Base-by-base conservation (phyloP, 1,139 yeast species). In the Pichia cactophila region DNA sequence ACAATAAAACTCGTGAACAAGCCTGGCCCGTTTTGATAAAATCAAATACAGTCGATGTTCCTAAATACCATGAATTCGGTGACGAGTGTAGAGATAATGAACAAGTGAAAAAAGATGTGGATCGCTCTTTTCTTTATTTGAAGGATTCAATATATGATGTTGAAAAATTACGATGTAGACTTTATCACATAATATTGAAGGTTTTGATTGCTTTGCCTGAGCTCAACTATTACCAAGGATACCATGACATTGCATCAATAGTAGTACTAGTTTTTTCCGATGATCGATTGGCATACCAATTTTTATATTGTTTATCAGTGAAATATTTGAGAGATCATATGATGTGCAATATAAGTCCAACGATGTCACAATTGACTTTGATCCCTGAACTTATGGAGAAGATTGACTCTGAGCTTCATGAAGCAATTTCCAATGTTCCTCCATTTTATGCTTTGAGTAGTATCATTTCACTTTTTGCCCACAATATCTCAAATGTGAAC, bases 141-240 rank as follows among this genome's bases (percentile, higher is more conserved):
- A 68, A 66, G 3, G 52, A 55, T 7, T 56, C 58, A 20, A 48
- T 58, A 33, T n/a, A 26, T 10, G 43, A 42, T n/a, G 4, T 51
- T 31, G 33, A 26, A 5, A 17, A 43, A 4, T 57, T 73, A 50
- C 75, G 78, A 56, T 63, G 62, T 7, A 61, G 74, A 26, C 68
- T 87, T 38, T 66, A 67, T 11, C 66, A 66, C 14, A 59, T 86
- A 33, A 77, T 89, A 9, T 66, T 76, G 12, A 69, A 72, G 28
- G 70, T 88, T 2, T 69, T 92, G 26, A 66, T 88, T 33, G 73
- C 72, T 33, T 72, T 83, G 58, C 90, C 90, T 0, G 59, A 66
- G 10, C 69, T 90, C 43, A 71, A 78, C 52, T 92, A 92, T 65
- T 92, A 88, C 63, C 98, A 92, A 66, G 98, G 98, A 0, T 88